Evolutionary conservation across 805 yeast genomes (phyloP).

Genomic region (Myxozyma melibiosi): DNA sequence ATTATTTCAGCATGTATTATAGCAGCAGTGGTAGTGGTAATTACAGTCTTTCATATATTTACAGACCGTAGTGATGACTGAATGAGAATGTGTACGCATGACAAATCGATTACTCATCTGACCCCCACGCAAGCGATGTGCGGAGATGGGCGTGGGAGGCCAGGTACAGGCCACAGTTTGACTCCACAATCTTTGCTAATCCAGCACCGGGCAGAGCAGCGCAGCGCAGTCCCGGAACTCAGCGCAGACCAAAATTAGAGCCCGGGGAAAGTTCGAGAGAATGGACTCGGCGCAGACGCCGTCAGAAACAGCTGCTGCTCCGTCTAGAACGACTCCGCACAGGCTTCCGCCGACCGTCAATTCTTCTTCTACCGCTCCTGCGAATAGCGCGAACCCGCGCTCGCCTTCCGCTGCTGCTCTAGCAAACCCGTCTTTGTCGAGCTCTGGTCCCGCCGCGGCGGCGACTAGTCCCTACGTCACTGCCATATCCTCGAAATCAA

Average conservation of each 20-base stretch:
- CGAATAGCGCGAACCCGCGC: not conserved
- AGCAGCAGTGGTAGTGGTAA: not conserved
- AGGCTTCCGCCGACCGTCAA: not conserved
- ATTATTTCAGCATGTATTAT: constrained; percentile 1
- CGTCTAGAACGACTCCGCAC: constrained; percentile 4
- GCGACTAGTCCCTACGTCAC: not conserved
- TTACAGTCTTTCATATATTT: not conserved
- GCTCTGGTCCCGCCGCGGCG: constrained; percentile 1
- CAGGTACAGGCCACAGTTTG: too few relatives aligned
- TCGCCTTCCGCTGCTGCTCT: not conserved
- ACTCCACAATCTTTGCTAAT: not conserved
- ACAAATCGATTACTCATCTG: too few relatives aligned
- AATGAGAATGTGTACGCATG: too few relatives aligned
- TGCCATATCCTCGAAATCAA: not conserved
- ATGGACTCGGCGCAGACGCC: too few relatives aligned
- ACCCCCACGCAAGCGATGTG: constrained; percentile 8
- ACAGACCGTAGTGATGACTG: too few relatives aligned
- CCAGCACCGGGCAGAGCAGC: too few relatives aligned
- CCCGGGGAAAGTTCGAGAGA: too few relatives aligned
- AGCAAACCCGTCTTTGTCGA: not conserved
- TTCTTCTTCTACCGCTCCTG: too few relatives aligned
- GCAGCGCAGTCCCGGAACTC: too few relatives aligned
- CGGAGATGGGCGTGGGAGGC: constrained; percentile 5
- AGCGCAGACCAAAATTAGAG: too few relatives aligned
- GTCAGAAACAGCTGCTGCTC: too few relatives aligned